phyloP scores from a whole-genome alignment of 164 flowering plant species.

The Paratinospora sagittata region DNA sequence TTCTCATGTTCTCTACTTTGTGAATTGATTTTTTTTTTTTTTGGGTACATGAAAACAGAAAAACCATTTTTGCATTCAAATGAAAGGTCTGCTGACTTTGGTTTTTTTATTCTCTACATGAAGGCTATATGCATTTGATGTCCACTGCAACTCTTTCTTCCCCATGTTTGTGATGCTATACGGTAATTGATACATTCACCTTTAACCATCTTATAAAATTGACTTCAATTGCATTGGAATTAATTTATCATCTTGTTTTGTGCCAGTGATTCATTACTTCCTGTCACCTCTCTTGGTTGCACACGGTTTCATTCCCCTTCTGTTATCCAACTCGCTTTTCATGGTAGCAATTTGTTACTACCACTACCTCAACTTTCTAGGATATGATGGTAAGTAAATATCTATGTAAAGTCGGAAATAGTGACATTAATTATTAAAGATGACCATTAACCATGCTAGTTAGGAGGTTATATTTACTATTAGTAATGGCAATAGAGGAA shows the following conservation, averaged over 20 bases:
- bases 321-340: conserved; percentile 89
- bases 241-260: conserved; percentile 20
- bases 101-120: conserved; percentile 19
- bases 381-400: conserved; percentile 80
- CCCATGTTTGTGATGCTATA: conserved; percentile 91
- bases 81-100: conserved; percentile 14
- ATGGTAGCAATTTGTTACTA: conserved; percentile 89
- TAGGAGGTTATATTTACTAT: too few relatives aligned
- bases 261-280: conserved; percentile 90
- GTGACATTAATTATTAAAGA: too few relatives aligned
- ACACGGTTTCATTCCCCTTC: conserved; percentile 77
- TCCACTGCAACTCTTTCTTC: conserved; percentile 99
- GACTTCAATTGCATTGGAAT: not conserved
- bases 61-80: not conserved
- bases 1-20: not conserved
- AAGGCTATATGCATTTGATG: conserved; percentile 99
- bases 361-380: conserved; percentile 95
- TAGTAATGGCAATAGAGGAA: too few relatives aligned
- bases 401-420: not conserved
- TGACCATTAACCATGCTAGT: too few relatives aligned
- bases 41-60: not conserved
- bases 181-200: conserved; percentile 40
- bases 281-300: conserved; percentile 85
- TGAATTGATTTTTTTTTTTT: not conserved
- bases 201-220: not conserved